Evolutionary conservation across 139 green algal species (phyloP).

Genomic region (Chlorokybus atmophyticus): DNA sequence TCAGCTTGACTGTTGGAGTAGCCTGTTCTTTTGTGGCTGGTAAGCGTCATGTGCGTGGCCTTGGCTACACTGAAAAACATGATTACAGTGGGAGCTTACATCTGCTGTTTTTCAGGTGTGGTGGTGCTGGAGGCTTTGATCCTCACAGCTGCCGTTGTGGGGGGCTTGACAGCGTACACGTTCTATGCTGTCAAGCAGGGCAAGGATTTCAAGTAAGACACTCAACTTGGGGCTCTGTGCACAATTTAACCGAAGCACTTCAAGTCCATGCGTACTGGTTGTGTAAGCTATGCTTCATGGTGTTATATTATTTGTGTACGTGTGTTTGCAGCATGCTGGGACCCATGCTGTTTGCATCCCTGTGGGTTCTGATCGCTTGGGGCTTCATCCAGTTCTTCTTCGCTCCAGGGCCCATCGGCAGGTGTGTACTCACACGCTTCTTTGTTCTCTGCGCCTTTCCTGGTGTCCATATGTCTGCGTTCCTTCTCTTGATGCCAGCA

Average conservation of each 20-base stretch:
- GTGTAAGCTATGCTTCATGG: no score
- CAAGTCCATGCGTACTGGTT: no score
- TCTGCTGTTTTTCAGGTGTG: conserved; percentile 12
- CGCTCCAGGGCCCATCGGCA: conserved; percentile 18
- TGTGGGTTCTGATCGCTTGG: conserved; percentile 32
- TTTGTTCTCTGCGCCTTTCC: no score
- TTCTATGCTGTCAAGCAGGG: conserved; percentile 45
- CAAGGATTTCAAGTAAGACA: conserved; percentile 31
- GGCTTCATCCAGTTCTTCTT: conserved; percentile 54
- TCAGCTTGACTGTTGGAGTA: no score
- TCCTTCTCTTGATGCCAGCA: no score
- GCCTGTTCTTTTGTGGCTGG: no score
- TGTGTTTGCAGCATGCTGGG: conserved; percentile 32
- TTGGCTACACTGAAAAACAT: no score
- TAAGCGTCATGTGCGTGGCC: no score
- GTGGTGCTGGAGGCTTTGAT: conserved; percentile 45
- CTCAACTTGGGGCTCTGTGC: no score
- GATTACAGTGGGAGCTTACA: no score
- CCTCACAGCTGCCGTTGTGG: conserved; percentile 38
- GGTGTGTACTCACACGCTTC: conserved; percentile 6
- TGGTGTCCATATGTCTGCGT: no score
- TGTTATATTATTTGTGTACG: background rate
- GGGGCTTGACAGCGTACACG: conserved; percentile 44
- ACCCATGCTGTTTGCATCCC: conserved; percentile 45
- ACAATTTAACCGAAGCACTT: no score